Conservation (phyloP, 2,329 filamentous ascomycete genomes). For the Aspergillus viridinutans region DNA sequence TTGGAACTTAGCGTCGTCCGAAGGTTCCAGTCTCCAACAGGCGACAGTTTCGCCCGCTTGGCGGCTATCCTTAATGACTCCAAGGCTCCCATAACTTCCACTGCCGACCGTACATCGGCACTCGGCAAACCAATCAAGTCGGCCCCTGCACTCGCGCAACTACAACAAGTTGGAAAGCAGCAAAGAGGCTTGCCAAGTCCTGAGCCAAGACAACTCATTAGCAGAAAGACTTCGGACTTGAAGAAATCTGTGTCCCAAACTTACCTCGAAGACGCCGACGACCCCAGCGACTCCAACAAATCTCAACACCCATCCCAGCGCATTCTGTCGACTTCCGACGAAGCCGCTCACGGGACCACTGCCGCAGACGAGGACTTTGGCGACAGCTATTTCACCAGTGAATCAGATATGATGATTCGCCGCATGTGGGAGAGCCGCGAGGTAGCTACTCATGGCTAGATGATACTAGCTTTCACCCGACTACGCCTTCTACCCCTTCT, state of each 20-base stretch:
- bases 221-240: slow-evolving; percentile 18
- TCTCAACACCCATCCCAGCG: slow-evolving; percentile 32
- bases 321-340: slow-evolving; percentile 33
- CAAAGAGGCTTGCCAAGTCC: slow-evolving; percentile 17
- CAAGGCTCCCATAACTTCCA: slow-evolving; percentile 7
- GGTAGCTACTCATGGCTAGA: slow-evolving; percentile 33
- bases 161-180: slow-evolving; percentile 22
- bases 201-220: slow-evolving; percentile 19
- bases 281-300: slow-evolving; percentile 12
- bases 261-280: slow-evolving; percentile 31
- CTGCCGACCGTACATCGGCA: slow-evolving; percentile 15
- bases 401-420: slow-evolving; percentile 38
- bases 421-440: slow-evolving; percentile 44
- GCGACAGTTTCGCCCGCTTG: slow-evolving; percentile 41
- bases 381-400: slow-evolving; percentile 24
- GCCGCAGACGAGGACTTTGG: slow-evolving; percentile 20
- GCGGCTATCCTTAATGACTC: slow-evolving; percentile 22
- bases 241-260: slow-evolving; percentile 24
- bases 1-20: slow-evolving; percentile 43
- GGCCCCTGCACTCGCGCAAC: slow-evolving; percentile 29
- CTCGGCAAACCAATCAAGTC: slow-evolving; percentile 33
- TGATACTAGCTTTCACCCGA: background rate
- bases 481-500: background rate
- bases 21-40: slow-evolving; percentile 42
- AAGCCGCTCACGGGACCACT: slow-evolving; percentile 19